Conservation (phyloP, 1,139 yeast species). For the Suzukiozyma palmioleophila region DNA sequence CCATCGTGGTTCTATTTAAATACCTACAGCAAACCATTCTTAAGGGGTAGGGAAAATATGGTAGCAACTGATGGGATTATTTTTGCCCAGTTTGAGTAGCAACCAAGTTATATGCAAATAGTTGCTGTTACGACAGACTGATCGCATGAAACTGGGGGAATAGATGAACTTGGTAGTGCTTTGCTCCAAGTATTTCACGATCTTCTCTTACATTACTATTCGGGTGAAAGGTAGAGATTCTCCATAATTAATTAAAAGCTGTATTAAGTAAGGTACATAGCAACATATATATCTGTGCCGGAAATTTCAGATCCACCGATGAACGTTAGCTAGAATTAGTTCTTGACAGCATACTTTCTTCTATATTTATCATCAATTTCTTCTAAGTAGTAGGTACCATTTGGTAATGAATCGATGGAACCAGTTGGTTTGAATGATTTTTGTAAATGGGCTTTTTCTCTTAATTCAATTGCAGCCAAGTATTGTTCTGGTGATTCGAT, state of each 20-base stretch:
- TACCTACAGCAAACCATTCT: too few species aligned
- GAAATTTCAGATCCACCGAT: not conserved
- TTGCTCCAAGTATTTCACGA: too few species aligned
- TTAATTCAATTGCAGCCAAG: conserved; percentile 73
- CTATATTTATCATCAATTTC: conserved; percentile 86
- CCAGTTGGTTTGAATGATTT: conserved; percentile 80
- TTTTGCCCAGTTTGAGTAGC: too few species aligned
- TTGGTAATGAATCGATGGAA: conserved; percentile 59
- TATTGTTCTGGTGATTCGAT: conserved; percentile 73
- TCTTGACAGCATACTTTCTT: conserved; percentile 69
- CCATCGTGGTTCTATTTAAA: too few species aligned
- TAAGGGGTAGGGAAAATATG: too few species aligned
- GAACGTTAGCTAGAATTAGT: conserved; percentile 20
- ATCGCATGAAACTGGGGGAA: too few species aligned
- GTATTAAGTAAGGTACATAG: not conserved
- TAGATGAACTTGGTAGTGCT: too few species aligned
- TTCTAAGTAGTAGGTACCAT: conserved; percentile 81
- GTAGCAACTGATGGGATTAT: too few species aligned
- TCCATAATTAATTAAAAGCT: not conserved
- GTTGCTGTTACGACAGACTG: too few species aligned
- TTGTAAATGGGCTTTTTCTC: conserved; percentile 86
- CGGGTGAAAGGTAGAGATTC: not conserved
- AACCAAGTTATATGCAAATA: too few species aligned
- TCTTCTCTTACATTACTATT: too few species aligned
- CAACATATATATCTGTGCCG: not conserved